Base-by-base conservation (phyloP, 805 yeast genomes). In the Myxozyma geophila region DNA sequence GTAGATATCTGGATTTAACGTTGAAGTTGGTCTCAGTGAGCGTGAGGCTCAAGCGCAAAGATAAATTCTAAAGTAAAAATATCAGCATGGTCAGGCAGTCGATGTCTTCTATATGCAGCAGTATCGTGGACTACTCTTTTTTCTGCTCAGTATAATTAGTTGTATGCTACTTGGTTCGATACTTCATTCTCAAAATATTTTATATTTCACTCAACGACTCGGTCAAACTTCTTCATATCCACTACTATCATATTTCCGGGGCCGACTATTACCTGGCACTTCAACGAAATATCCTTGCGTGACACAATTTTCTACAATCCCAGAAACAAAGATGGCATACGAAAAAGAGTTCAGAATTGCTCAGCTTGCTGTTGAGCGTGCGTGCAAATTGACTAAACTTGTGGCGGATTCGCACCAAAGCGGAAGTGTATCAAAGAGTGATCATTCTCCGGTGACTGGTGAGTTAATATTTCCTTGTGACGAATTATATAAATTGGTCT, bases 391-490 rank as follows among this genome's bases (percentile, higher is more conserved):
- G 62, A 91, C 97, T 80, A 71, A 84, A 84, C 64, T 86, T 84
- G 75, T 87, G 77, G 36, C 81, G 78, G 73, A 87, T 80, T 67
- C 70, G 44, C 67, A 70, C 23, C 54, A 63, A 23, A 59, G 48
- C 7, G 68, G 62, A 35, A 62, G 58, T 2, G 83, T 91, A 61
- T 87, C 91, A 64, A 95, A 95, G 74, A 82, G 83, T 47, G 99
- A 93, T 75, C 85, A 86, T 66, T 90, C 97, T 0, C 99, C 99
- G 0, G 99, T 95, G 15, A 95, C 99, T 1, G 80, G 90, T 60
- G 39, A 10, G 66, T 47, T 6, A 41, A 43, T 43, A 13, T 2
- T n/a, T 8, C 15, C 2, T n/a, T n/a, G 17, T n/a, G 10, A 12
- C 13, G n/a, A 28, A n/a, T 36, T n/a, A 35, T 23, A 35, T 1